Percentiles rank a stretch among this genome's conserved stretches.
Conservation (phyloP, 208 protist species). For the Wallacemonas sp. region DNA sequence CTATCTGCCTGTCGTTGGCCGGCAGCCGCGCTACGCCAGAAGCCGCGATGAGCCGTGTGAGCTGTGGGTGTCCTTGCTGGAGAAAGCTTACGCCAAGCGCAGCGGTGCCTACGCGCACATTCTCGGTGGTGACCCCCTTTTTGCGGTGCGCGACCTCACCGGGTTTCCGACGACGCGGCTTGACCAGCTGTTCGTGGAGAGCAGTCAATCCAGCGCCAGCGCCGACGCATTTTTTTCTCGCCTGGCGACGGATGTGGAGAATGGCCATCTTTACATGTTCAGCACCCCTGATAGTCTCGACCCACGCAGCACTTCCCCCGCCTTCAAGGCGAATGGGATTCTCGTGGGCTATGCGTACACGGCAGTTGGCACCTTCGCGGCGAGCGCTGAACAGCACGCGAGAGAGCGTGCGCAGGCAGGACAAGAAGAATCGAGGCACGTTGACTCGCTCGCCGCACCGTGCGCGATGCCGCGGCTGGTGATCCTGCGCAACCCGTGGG, state of each 20-base stretch:
- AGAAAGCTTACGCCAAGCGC: slow-evolving; percentile 87
- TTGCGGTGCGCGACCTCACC: slow-evolving; percentile 66
- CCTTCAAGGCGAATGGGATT: slow-evolving; percentile 48
- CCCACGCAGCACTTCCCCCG: slow-evolving; percentile 7
- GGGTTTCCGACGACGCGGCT: slow-evolving; percentile 53
- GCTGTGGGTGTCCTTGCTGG: slow-evolving; percentile 77
- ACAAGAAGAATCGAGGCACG: too few relatives aligned
- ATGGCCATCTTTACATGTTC: slow-evolving; percentile 48
- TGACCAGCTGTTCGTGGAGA: slow-evolving; percentile 33
- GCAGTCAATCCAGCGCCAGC: slow-evolving; percentile 20
- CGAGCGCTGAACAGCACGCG: neutral
- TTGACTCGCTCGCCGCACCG: neutral
- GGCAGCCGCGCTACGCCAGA: slow-evolving; percentile 47
- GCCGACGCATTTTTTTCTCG: slow-evolving; percentile 45
- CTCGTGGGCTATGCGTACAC: slow-evolving; percentile 52
- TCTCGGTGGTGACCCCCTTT: slow-evolving; percentile 58
- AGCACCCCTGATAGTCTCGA: slow-evolving; percentile 43
- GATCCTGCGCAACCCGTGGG: slow-evolving; percentile 61
- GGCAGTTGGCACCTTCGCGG: slow-evolving; percentile 29
- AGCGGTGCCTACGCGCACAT: slow-evolving; percentile 75
- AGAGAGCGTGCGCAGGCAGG: too few relatives aligned
- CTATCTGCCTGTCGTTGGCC: slow-evolving; percentile 62
- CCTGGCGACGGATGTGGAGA: slow-evolving; percentile 33
- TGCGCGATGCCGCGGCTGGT: slow-evolving; percentile 25
- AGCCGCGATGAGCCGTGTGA: slow-evolving; percentile 61